Base-by-base conservation (phyloP, 2,329 filamentous ascomycete species). In the Pestalotiopsis sp. region DNA sequence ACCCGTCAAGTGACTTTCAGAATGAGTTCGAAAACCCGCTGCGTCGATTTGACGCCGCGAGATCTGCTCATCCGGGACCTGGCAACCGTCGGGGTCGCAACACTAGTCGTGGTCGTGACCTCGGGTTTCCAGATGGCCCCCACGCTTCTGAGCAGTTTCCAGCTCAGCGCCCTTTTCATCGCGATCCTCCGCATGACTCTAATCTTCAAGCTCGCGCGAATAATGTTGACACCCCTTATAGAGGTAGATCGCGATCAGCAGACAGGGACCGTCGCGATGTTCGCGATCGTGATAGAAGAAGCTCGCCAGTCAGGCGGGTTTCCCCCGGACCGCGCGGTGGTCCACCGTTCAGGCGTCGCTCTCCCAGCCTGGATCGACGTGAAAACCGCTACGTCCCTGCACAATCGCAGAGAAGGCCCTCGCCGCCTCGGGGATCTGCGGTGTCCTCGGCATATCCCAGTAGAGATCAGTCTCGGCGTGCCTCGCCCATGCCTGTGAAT, bases 201-300 rank as follows among this genome's bases (percentile, higher is more conserved):
- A 68, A 60, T 69, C 57, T 49, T 17, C 41, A 45, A 25, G 38
- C 39, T 64, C 61, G 20, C 39, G 13, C 39, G 61, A 49, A 49
- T 23, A 23, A 64, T 52, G 41, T 64, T 64, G 25, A 64, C 61
- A 64, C 39, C 61, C 12, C 39, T 14, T 31, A 71, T 71, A 87
- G 85, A 77, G 83, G 86, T 70, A 82, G 87, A 73, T 89, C 87
- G 27, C 83, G 87, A 62, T 89, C 87, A 41, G 1, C 83, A 82
- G 81, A 81, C 52, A 80, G 85, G 74, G 85, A 87, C 69, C 83
- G 81, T 12, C 69, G 69, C 49, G 67, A 70, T 61, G 23, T 65
- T 25, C 59, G 69, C 17, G 67, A 70, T 63, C 69, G 68, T 69
- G 75, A 78, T 31, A 74, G 77, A 67, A 69, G 73, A 14, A 75